Evolutionary conservation across 768 basidiomycete species (phyloP).

Genomic region (Lactarius evosmus): DNA sequence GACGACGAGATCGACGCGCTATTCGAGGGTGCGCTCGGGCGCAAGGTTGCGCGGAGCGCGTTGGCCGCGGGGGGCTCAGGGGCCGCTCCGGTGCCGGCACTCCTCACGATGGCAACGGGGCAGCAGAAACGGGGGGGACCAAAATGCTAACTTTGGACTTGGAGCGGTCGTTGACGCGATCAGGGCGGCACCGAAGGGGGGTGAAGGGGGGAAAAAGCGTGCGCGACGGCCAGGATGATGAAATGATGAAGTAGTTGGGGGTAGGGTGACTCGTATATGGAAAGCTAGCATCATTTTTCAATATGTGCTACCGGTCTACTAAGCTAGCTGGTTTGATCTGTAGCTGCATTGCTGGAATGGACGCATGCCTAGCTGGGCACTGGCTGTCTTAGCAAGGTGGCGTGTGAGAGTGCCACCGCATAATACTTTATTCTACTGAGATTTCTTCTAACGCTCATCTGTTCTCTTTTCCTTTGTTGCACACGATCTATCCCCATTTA

Average conservation of each 20-base stretch:
- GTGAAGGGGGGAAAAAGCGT: constrained; percentile 40
- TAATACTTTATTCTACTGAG: too few relatives aligned
- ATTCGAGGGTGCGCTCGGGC: constrained; percentile 57
- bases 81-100: background rate
- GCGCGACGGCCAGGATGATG: constrained; percentile 26
- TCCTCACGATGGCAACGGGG: constrained; percentile 1
- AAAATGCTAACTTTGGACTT: constrained; percentile 39
- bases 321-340: too few relatives aligned
- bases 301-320: too few relatives aligned
- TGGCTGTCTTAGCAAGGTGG: too few relatives aligned
- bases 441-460: too few relatives aligned
- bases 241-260: background rate
- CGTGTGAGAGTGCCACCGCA: too few relatives aligned
- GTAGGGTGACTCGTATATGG: too few relatives aligned
- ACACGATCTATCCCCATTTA: too few relatives aligned
- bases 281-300: too few relatives aligned
- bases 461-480: too few relatives aligned
- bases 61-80: constrained; percentile 30
- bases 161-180: constrained; percentile 58
- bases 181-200: constrained; percentile 47
- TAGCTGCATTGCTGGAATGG: too few relatives aligned
- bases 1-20: constrained; percentile 80
- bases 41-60: constrained; percentile 55
- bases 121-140: background rate
- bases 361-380: too few relatives aligned